These are phyloP conservation scores for Wickerhamiella cacticola DNA, from an alignment of 805 yeast species.

Conservation along the genomic window DNA sequence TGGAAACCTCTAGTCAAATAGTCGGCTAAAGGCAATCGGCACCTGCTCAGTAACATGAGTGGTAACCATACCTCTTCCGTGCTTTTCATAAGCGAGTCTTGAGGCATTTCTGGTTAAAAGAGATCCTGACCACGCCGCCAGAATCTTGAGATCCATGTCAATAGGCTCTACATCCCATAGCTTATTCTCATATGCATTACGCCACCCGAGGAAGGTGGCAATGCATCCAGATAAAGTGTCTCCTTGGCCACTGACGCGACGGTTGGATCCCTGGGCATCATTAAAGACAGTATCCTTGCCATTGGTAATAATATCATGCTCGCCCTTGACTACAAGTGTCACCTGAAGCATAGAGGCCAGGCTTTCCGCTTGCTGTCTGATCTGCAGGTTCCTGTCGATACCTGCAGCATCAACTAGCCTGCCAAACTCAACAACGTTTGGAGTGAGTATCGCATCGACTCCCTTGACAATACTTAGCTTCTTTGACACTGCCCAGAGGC, in stretches of 20 bases:
- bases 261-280: conserved; percentile 48
- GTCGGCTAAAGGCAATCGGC: conserved; percentile 45
- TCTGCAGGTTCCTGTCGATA: conserved; percentile 11
- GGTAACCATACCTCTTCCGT: conserved; percentile 76
- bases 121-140: conserved; percentile 65
- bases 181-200: conserved; percentile 44
- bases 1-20: conserved; percentile 25
- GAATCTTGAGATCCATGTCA: conserved; percentile 27
- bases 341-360: conserved; percentile 44
- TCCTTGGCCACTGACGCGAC: conserved; percentile 94
- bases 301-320: conserved; percentile 48
- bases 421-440: conserved; percentile 75
- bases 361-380: conserved; percentile 26
- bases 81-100: conserved; percentile 46
- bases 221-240: conserved; percentile 79
- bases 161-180: conserved; percentile 44
- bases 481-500: conserved; percentile 52
- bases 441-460: conserved; percentile 61
- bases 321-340: conserved; percentile 64
- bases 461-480: conserved; percentile 45
- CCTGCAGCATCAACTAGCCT: conserved; percentile 47
- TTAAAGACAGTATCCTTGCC: conserved; percentile 36
- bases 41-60: conserved; percentile 63
- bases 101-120: conserved; percentile 56
- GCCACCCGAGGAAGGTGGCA: conserved; percentile 78